These are phyloP conservation scores for Pythium myriotylum DNA, from an alignment of 352 stramenopile genomes.

Conservation along the genomic window DNA sequence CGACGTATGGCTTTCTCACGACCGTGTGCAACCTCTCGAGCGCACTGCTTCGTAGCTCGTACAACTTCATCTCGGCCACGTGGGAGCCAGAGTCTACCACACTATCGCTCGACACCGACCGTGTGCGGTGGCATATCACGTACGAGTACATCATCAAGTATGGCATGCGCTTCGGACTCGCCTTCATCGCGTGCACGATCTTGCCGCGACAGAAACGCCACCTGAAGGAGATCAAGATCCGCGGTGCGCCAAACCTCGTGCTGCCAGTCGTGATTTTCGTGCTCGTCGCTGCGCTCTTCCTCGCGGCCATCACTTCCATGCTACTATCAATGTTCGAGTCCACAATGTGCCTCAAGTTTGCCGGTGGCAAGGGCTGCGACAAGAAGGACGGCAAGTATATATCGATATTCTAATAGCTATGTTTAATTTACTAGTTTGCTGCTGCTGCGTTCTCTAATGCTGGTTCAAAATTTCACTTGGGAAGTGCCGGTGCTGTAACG, in stretches of 20 bases:
- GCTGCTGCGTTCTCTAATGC: too few relatives aligned
- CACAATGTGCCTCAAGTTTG: slow-evolving; percentile 32
- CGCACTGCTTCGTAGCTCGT: slow-evolving; percentile 5
- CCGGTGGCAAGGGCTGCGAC: slow-evolving; percentile 23
- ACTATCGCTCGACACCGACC: slow-evolving; percentile 10
- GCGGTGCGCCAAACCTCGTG: slow-evolving; percentile 23
- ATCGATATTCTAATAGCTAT: too few relatives aligned
- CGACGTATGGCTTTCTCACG: slow-evolving; percentile 29
- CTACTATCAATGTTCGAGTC: slow-evolving; percentile 28
- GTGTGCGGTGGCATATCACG: slow-evolving; percentile 25
- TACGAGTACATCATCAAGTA: slow-evolving; percentile 32
- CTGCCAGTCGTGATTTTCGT: slow-evolving; percentile 26
- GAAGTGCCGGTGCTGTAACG: too few relatives aligned
- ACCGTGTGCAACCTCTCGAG: slow-evolving; percentile 28
- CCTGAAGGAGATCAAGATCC: slow-evolving; percentile 31
- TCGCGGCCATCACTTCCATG: slow-evolving; percentile 22
- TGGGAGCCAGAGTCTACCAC: slow-evolving; percentile 7
- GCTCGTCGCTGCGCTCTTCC: slow-evolving; percentile 12
- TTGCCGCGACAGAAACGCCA: slow-evolving; percentile 34
- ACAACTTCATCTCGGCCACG: slow-evolving; percentile 21
- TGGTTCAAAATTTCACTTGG: too few relatives aligned
- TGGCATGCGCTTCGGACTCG: slow-evolving; percentile 14
- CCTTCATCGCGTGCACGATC: slow-evolving; percentile 7
- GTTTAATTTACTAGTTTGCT: too few relatives aligned
- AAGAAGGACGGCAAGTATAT: neutral